These are phyloP conservation scores for Boletus rubescentipes DNA, from an alignment of 768 basidiomycete species.

Conservation along the genomic window DNA sequence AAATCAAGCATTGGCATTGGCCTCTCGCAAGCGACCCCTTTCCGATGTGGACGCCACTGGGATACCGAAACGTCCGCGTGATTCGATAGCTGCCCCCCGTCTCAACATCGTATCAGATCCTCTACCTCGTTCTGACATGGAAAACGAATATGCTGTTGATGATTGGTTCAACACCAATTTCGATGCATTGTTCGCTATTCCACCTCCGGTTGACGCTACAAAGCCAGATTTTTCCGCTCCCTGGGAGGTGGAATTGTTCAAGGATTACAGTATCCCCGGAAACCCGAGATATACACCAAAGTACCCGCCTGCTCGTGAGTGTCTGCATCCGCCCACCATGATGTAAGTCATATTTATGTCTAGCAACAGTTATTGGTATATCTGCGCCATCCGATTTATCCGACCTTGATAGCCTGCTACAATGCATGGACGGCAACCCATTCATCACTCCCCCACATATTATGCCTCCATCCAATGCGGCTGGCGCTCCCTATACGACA, in stretches of 20 bases:
- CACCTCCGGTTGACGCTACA: slow-evolving; percentile 23
- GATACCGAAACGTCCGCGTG: slow-evolving; percentile 30
- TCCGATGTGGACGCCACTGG: slow-evolving; percentile 30
- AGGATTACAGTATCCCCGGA: slow-evolving; percentile 22
- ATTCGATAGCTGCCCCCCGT: slow-evolving; percentile 15
- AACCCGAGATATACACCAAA: neutral
- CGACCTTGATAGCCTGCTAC: slow-evolving; percentile 11
- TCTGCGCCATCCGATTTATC: neutral
- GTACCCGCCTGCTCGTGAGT: slow-evolving; percentile 4
- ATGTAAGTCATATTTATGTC: neutral
- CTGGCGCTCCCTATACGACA: neutral
- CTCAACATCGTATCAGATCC: slow-evolving; percentile 35
- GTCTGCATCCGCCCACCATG: neutral
- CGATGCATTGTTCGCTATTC: slow-evolving; percentile 26
- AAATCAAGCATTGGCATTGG: neutral
- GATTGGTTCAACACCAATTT: slow-evolving; percentile 37
- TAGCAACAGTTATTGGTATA: neutral
- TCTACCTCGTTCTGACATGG: slow-evolving; percentile 15
- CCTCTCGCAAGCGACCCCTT: slow-evolving; percentile 36
- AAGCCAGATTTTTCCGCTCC: slow-evolving; percentile 25
- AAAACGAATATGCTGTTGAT: slow-evolving; percentile 29
- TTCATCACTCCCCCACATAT: neutral
- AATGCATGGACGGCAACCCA: neutral
- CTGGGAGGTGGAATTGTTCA: slow-evolving; percentile 37
- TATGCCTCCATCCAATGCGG: neutral